Evolutionary conservation across 306 rosid species (phyloP), one percentile per base, ranked within the genome.

Genomic region (Gastrolobium villosum): DNA sequence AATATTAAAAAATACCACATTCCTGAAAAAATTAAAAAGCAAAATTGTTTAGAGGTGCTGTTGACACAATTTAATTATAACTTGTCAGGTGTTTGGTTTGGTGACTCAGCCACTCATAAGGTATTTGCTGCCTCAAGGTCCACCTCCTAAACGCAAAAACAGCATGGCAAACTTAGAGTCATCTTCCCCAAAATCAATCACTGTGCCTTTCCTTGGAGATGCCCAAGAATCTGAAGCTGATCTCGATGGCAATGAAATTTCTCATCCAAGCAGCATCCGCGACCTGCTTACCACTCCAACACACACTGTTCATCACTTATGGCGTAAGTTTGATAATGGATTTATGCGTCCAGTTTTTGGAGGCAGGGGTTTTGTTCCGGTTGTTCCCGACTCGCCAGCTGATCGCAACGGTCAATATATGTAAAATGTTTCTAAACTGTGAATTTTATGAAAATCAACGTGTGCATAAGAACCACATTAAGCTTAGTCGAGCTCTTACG

Each of bases 271-370:
- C 69, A 90, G 89, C 83, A 52, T 96, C 8, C 98, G 98, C 2
- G 94, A 82, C 26, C 90, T 96, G 63, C 86, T 93, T 20, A 37
- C 85, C 0, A 88, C 93, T 50, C 98, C 99, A 30, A 91, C 96
- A 0, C 92, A 91, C 78, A 84, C 94, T 0, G 97, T 93, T 34
- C 99, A 96, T 83, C 90, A 81, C 44, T 84, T 90, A 62, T 96
- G 99, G 99, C 94, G 98, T 32, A 91, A 78, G 77, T 93, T 96
- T 79, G 99, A 96, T 30, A 71, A 96, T 70, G 78, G 94, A 55
- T 37, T 93, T 81, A 96, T 96, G 99, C 97, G 98, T 14, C 99
- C 99, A 7, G 85, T 93, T 72, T 96, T 96, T 55, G 99, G 99
- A 4, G 99, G 99, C 55, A 88, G 99, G 74, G 98, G 97, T 69